A percentile compares a stretch with the other conserved stretches of the same genome.
Evolutionary conservation across 768 basidiomycete genomes (phyloP).

Genomic region (Trametes meyenii): DNA sequence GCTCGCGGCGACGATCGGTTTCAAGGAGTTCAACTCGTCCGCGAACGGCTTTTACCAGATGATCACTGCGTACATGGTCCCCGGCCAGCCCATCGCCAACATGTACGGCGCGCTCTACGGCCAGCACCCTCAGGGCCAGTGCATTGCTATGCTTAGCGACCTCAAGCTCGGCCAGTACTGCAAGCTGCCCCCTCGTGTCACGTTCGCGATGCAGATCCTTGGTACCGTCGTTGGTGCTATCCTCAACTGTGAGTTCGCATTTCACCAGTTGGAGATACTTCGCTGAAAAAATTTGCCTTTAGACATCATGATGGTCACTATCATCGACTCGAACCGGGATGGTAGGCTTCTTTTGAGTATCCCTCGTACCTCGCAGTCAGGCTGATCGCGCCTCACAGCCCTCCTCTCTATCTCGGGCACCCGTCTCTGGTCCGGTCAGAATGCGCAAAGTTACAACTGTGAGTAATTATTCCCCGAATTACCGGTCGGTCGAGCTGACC

Average conservation of each 20-base stretch:
- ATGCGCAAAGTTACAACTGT: slow-evolving; percentile 53
- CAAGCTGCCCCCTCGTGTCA: slow-evolving; percentile 64
- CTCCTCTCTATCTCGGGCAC: slow-evolving; percentile 54
- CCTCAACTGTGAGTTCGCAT: slow-evolving; percentile 39
- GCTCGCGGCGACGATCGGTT: slow-evolving; percentile 40
- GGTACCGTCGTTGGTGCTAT: slow-evolving; percentile 59
- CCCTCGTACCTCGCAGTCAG: not conserved
- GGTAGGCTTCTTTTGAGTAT: slow-evolving; percentile 10
- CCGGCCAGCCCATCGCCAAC: slow-evolving; percentile 35
- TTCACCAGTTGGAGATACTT: not conserved
- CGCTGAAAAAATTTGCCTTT: not conserved
- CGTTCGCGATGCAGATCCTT: slow-evolving; percentile 45
- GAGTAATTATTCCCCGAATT: slow-evolving; percentile 20
- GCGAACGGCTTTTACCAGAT: slow-evolving; percentile 36
- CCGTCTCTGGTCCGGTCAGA: slow-evolving; percentile 54
- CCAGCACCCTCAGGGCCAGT: slow-evolving; percentile 43
- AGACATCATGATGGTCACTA: slow-evolving; percentile 36
- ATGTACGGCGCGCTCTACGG: slow-evolving; percentile 48
- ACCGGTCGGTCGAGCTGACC: not conserved
- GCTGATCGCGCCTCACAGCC: slow-evolving; percentile 32
- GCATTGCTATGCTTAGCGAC: slow-evolving; percentile 55
- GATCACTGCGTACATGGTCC: slow-evolving; percentile 35
- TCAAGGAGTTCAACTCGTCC: slow-evolving; percentile 32
- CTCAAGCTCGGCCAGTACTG: slow-evolving; percentile 59
- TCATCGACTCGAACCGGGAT: slow-evolving; percentile 32